Percentiles rank a stretch among this genome's conserved stretches.
phyloP scores from a whole-genome alignment of 2,329 filamentous ascomycete genomes.

The Pestalotiopsis sp. region DNA sequence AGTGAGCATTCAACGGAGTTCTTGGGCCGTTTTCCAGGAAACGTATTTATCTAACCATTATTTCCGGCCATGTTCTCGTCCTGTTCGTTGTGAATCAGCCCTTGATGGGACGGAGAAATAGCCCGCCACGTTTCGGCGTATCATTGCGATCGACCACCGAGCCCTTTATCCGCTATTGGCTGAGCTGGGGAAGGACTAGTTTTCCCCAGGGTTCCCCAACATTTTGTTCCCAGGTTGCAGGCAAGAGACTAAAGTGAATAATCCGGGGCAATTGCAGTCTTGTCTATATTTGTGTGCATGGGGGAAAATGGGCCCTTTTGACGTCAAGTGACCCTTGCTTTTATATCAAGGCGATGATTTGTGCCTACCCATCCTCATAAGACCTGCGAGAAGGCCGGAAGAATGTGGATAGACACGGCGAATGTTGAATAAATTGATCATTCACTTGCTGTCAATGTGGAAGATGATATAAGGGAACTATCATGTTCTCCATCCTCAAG shows the following conservation, averaged over 20 bases:
- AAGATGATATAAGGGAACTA: background rate
- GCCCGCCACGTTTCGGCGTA: slow-evolving; percentile 8
- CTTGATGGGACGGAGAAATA: slow-evolving; percentile 9
- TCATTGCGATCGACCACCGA: slow-evolving; percentile 11
- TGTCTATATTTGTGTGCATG: background rate
- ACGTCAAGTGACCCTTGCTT: background rate
- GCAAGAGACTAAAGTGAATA: background rate
- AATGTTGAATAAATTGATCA: background rate
- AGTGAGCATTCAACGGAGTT: no score
- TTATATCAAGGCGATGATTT: background rate
- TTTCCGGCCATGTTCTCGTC: background rate
- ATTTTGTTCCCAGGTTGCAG: background rate
- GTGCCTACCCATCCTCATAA: background rate
- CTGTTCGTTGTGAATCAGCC: background rate
- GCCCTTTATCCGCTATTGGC: slow-evolving; percentile 3
- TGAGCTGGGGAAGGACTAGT: background rate
- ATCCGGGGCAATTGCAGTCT: slow-evolving; percentile 4
- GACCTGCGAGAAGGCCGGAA: background rate
- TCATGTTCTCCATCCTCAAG: background rate
- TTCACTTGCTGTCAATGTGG: background rate
- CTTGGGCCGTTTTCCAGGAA: no score
- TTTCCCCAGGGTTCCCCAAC: slow-evolving; percentile 1
- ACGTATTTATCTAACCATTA: background rate
- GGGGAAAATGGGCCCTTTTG: background rate
- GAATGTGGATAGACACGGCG: background rate